Base-by-base conservation (phyloP, 2,329 filamentous ascomycete genomes). In the Hymenoscyphus linearis region DNA sequence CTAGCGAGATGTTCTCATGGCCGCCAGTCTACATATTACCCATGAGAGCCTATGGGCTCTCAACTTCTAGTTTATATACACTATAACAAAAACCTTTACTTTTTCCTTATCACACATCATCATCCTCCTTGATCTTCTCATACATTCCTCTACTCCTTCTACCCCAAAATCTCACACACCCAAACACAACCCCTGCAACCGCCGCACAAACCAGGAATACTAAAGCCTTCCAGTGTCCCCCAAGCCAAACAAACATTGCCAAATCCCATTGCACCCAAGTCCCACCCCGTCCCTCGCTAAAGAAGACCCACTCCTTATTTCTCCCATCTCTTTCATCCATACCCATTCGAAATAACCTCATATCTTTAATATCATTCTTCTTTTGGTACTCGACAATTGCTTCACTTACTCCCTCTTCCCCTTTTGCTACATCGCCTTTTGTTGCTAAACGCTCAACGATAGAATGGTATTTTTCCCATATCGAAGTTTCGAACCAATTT, bases 401-500 rank as follows among this genome's bases (percentile, higher is more conserved):
- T 9, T 47, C 40, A n/a, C 40, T 10, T 10, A 25, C 40, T 47
- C 40, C 40, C 12, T 53, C 25, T 26, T 34, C 50, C 12, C 50
- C 50, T 31, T 18, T 53, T 27, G 27, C 25, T n/a, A n/a, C n/a
- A n/a, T n/a, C n/a, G n/a, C n/a, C n/a, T n/a, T n/a, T n/a, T n/a
- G n/a, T 53, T 27, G 27, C 25, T 7, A 12, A 12, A 27, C 50
- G 27, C 10, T 9, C 25, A 12, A 53, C 50, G 25, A 10, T 18
- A 3, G 37, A 36, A 62, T 74, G 69, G 75, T 88, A 90, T 70
- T 87, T 81, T 68, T 88, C 82, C 88, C 87, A 90, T 64, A 90
- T 82, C 37, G 89, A 81, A 60, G 85, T 88, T 53, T 89, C 76
- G 75, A 88, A 90, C 62, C 89, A 78, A 9, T 87, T 87, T 2